Conservation (phyloP, 371 early-diverging fungal genomes). For the Rhizopus stolonifer region DNA sequence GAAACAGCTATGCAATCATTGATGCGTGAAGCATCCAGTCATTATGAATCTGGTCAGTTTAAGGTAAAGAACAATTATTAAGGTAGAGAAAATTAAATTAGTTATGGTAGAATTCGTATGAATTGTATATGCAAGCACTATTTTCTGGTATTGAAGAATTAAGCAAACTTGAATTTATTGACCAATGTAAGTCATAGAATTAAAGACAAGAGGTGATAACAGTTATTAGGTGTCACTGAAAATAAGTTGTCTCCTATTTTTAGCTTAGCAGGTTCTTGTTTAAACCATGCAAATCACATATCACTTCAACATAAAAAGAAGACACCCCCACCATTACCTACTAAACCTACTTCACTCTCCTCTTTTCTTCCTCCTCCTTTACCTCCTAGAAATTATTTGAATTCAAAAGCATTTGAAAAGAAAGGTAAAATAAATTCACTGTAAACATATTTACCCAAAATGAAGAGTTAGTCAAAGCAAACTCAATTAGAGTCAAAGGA, state of each 20-base stretch:
- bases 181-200: conserved; percentile 33
- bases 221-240: conserved; percentile 4
- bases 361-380: conserved; percentile 4
- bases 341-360: conserved; percentile 17
- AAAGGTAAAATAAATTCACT: not conserved
- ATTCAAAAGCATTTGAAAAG: not conserved
- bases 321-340: conserved; percentile 37
- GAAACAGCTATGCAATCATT: conserved; percentile 19
- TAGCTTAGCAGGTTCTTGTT: conserved; percentile 32
- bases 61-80: conserved; percentile 11
- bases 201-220: not conserved
- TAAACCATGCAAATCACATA: conserved; percentile 30
- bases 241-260: conserved; percentile 26
- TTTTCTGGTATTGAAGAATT: conserved; percentile 33
- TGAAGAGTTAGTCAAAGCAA: not conserved
- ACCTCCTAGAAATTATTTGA: conserved; percentile 1
- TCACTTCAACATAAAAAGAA: conserved; percentile 3
- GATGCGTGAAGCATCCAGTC: conserved; percentile 19
- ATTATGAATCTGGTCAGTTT: conserved; percentile 12
- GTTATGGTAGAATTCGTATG: conserved; percentile 32
- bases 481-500: not conserved
- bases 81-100: not conserved
- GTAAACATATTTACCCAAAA: not conserved
- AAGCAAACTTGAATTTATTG: conserved; percentile 34
- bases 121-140: conserved; percentile 39